Conservation (phyloP, 805 yeast genomes). For the Schwanniomyces polymorphus region DNA sequence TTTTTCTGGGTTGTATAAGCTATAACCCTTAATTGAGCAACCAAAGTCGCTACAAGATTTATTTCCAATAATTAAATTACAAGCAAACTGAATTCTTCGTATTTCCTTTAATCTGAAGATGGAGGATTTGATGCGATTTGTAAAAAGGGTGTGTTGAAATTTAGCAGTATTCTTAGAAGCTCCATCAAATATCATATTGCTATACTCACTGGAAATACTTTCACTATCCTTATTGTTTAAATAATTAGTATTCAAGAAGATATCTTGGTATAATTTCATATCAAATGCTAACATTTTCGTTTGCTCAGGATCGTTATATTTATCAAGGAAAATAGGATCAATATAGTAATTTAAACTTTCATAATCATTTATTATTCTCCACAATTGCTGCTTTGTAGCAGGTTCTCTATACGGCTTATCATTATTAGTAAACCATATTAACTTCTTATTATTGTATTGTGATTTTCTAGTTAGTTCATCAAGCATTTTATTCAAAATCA, state of each 20-base stretch:
- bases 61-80: slow-evolving; percentile 58
- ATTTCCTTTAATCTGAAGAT: slow-evolving; percentile 62
- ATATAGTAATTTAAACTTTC: slow-evolving; percentile 54
- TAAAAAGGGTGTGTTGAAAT: slow-evolving; percentile 36
- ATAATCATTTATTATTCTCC: slow-evolving; percentile 60
- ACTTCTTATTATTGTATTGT: slow-evolving; percentile 53
- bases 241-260: slow-evolving; percentile 52
- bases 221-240: slow-evolving; percentile 27
- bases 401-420: slow-evolving; percentile 59
- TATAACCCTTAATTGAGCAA: slow-evolving; percentile 72
- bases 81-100: slow-evolving; percentile 60
- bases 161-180: slow-evolving; percentile 10
- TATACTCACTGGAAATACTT: slow-evolving; percentile 3
- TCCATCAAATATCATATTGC: slow-evolving; percentile 8
- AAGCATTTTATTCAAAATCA: slow-evolving; percentile 50
- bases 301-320: slow-evolving; percentile 11
- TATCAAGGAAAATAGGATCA: slow-evolving; percentile 61
- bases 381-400: slow-evolving; percentile 47
- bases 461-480: slow-evolving; percentile 54
- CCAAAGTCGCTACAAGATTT: slow-evolving; percentile 38
- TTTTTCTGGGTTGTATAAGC: slow-evolving; percentile 57
- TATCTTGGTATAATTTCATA: slow-evolving; percentile 50
- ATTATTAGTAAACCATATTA: slow-evolving; percentile 74
- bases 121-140: slow-evolving; percentile 43
- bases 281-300: slow-evolving; percentile 28